Conservation (phyloP, 805 yeast genomes). For the Barnettozyma siamensis region DNA sequence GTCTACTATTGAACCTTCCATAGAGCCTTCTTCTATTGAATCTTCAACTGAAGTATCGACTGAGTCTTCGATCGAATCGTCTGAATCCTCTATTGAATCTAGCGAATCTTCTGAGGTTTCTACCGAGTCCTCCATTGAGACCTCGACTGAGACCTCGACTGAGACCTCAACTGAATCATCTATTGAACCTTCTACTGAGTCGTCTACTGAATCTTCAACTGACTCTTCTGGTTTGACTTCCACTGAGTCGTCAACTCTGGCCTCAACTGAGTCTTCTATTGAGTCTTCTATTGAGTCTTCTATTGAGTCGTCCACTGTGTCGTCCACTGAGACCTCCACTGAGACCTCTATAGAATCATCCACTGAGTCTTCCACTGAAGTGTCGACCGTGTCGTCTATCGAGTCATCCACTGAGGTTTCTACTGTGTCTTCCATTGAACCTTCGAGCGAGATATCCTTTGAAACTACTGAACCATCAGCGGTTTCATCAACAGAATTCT, state of each 20-base stretch:
- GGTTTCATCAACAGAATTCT: background rate
- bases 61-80: background rate
- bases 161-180: background rate
- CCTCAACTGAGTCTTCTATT: background rate
- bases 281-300: background rate
- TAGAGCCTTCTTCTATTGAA: too few relatives aligned
- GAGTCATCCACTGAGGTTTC: background rate
- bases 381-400: too few relatives aligned
- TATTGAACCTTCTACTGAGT: background rate
- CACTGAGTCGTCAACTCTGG: background rate
- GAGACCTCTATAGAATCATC: background rate
- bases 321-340: background rate
- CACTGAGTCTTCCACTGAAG: background rate
- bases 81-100: background rate
- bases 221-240: background rate
- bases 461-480: background rate
- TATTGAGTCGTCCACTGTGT: background rate
- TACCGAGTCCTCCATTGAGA: background rate
- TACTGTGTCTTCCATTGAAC: background rate
- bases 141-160: background rate
- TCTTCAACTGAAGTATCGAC: background rate
- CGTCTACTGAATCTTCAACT: background rate
- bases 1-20: too few relatives aligned
- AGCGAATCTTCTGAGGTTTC: background rate
- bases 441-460: background rate